Evolutionary conservation across 495 filamentous ascomycete species (phyloP).

Genomic region (Aspergillus carlsbadensis): DNA sequence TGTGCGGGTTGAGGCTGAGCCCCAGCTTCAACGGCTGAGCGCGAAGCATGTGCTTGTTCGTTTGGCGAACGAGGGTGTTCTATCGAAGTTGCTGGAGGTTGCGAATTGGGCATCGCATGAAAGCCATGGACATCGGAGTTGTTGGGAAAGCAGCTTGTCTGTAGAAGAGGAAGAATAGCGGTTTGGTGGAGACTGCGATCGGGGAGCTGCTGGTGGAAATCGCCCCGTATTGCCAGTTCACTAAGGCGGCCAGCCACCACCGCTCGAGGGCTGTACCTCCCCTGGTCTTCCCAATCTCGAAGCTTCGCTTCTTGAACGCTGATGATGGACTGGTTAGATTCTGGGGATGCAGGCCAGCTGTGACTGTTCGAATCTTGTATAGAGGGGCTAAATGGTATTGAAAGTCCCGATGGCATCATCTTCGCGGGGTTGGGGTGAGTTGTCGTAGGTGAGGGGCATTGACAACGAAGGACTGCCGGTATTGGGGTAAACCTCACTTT

Average conservation of each 20-base stretch:
- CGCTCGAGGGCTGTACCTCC: slow-evolving; percentile 57
- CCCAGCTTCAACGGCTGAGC: slow-evolving; percentile 4
- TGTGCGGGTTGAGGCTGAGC: slow-evolving; percentile 12
- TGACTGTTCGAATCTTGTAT: slow-evolving; percentile 35
- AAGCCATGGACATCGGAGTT: slow-evolving; percentile 6
- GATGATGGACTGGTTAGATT: slow-evolving; percentile 31
- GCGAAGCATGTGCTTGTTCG: background rate
- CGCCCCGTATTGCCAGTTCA: slow-evolving; percentile 57
- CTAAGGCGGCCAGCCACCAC: slow-evolving; percentile 64
- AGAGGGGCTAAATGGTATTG: slow-evolving; percentile 33
- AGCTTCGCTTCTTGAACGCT: slow-evolving; percentile 38
- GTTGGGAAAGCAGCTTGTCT: slow-evolving; percentile 15
- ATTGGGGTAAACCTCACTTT: background rate
- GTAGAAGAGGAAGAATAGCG: slow-evolving; percentile 9
- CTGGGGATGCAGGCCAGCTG: slow-evolving; percentile 38
- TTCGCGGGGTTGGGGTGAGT: slow-evolving; percentile 24
- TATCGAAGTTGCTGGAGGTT: slow-evolving; percentile 2
- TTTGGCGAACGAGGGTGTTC: background rate
- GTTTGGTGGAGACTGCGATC: slow-evolving; percentile 16
- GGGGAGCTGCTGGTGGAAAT: slow-evolving; percentile 27
- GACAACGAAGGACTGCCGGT: slow-evolving; percentile 15
- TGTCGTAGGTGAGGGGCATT: slow-evolving; percentile 26
- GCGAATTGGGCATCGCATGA: slow-evolving; percentile 23
- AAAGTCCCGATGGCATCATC: slow-evolving; percentile 32
- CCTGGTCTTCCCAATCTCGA: slow-evolving; percentile 35